Percentiles rank a stretch among this genome's conserved stretches.
These are phyloP conservation scores for Suillus alpinus DNA, from an alignment of 768 basidiomycete species.

Conservation along the genomic window DNA sequence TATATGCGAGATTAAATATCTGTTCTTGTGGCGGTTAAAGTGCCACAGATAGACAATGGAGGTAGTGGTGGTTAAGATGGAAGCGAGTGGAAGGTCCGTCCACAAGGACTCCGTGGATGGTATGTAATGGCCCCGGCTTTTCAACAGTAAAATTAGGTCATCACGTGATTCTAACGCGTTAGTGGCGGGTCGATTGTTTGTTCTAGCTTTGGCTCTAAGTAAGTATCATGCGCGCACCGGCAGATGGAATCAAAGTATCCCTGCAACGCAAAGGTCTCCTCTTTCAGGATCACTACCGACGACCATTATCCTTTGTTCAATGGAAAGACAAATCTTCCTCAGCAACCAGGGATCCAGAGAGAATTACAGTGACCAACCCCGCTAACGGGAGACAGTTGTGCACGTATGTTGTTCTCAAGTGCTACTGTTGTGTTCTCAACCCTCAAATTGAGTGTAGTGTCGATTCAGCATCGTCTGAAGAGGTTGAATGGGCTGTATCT, in stretches of 20 bases:
- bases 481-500: conserved; percentile 50
- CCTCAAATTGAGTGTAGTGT: conserved; percentile 40
- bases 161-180: conserved; percentile 27
- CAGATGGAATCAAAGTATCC: neutral
- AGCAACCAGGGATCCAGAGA: conserved; percentile 20
- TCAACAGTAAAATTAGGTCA: conserved; percentile 3
- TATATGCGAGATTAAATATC: neutral
- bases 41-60: neutral
- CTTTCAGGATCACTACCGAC: conserved; percentile 10
- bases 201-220: neutral
- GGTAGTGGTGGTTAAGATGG: neutral
- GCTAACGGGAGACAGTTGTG: conserved; percentile 61
- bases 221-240: neutral
- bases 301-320: neutral
- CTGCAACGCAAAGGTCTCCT: neutral
- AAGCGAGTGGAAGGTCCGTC: neutral
- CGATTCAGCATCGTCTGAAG: conserved; percentile 45
- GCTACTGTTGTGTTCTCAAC: neutral
- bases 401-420: conserved; percentile 31
- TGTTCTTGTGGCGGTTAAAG: neutral
- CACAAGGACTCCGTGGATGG: neutral
- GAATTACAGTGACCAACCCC: conserved; percentile 61
- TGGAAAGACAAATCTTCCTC: neutral
- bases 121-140: neutral
- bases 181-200: conserved; percentile 13